A percentile compares a stretch with the other conserved stretches of the same genome.
Evolutionary conservation across 2,329 filamentous ascomycete species (phyloP).

Genomic region (Fusarium sp.): DNA sequence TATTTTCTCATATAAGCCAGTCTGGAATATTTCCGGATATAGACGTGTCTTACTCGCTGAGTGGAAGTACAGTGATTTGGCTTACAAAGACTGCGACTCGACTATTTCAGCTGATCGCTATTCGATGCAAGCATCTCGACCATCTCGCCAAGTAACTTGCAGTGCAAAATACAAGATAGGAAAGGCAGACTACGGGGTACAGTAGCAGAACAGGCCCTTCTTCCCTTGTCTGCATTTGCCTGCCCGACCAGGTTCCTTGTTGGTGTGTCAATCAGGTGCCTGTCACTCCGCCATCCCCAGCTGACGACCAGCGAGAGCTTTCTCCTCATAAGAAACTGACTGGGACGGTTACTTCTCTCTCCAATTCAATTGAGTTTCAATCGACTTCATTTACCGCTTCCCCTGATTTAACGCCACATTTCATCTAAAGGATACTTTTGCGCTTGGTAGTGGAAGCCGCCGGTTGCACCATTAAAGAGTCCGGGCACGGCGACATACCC

Average conservation of each 20-base stretch:
- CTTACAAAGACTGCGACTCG: slow-evolving; percentile 14
- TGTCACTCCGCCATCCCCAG: not conserved
- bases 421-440: not conserved
- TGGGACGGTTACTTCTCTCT: slow-evolving; percentile 1
- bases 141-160: slow-evolving; percentile 3
- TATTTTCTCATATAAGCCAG: slow-evolving; percentile 36
- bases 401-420: slow-evolving; percentile 10
- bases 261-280: slow-evolving; percentile 27
- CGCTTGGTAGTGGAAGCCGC: slow-evolving; percentile 21
- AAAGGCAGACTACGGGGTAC: slow-evolving; percentile 26
- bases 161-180: slow-evolving; percentile 30
- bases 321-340: slow-evolving; percentile 7
- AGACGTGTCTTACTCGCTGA: slow-evolving; percentile 16
- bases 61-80: slow-evolving; percentile 14
- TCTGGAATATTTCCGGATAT: slow-evolving; percentile 33
- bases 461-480: slow-evolving; percentile 34
- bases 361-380: slow-evolving; percentile 8
- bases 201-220: slow-evolving; percentile 1
- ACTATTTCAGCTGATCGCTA: slow-evolving; percentile 36
- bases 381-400: slow-evolving; percentile 3
- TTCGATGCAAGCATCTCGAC: slow-evolving; percentile 42
- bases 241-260: slow-evolving; percentile 18
- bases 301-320: slow-evolving; percentile 7
- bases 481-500: slow-evolving; percentile 27
- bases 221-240: no score